Evolutionary conservation across 129 eudicot genomes (phyloP).

Genomic region (Flaveria trinervia): DNA sequence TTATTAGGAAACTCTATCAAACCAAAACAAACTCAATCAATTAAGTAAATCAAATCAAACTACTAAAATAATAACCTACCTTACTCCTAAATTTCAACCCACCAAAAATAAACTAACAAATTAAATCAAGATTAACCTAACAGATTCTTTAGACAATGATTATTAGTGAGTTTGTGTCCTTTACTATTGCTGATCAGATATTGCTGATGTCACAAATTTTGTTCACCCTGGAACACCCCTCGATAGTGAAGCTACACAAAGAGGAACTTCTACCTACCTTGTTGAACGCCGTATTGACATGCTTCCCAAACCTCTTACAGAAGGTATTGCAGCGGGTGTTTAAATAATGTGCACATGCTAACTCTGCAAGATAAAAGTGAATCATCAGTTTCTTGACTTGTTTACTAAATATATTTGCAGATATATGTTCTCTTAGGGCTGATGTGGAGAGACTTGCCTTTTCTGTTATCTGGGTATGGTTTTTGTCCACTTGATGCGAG

Average conservation of each 20-base stretch:
- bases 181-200: conserved; percentile 57
- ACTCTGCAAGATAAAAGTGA: conserved; percentile 17
- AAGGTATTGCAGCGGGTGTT: conserved; percentile 52
- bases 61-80: too few relatives aligned
- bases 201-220: conserved; percentile 98
- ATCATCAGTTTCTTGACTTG: conserved; percentile 21
- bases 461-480: conserved; percentile 92
- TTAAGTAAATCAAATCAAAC: too few relatives aligned
- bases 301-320: conserved; percentile 99
- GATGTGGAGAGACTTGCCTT: conserved; percentile 96
- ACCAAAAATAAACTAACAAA: too few relatives aligned
- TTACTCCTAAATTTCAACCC: too few relatives aligned
- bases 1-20: too few relatives aligned
- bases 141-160: not conserved
- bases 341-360: not conserved
- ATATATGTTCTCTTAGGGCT: conserved; percentile 92
- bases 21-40: too few relatives aligned
- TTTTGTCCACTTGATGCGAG: not conserved
- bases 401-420: conserved; percentile 46
- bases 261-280: conserved; percentile 98
- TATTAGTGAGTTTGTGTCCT: conserved; percentile 33
- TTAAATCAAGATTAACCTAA: too few relatives aligned
- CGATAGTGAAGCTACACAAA: conserved; percentile 91
- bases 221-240: conserved; percentile 92
- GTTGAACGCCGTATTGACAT: conserved; percentile 98